Conservation (phyloP, 768 basidiomycete species). For the Termitomyces sp. region DNA sequence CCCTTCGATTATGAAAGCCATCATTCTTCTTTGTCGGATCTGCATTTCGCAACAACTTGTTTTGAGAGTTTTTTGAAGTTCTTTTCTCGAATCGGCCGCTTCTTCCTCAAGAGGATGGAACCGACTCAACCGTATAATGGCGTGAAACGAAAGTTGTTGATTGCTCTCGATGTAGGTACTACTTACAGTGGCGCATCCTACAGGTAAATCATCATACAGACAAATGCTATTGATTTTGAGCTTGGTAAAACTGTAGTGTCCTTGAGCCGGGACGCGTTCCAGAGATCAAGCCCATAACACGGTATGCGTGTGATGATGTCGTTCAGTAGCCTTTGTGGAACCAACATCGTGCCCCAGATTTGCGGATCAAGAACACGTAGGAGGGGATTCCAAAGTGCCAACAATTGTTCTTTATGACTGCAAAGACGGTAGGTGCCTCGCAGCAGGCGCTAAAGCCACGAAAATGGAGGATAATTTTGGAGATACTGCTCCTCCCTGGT, state of each 20-base stretch:
- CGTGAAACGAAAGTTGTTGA: slow-evolving; percentile 29
- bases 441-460: slow-evolving; percentile 39
- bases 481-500: slow-evolving; percentile 38
- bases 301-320: not conserved
- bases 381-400: slow-evolving; percentile 39
- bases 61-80: not conserved
- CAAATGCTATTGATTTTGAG: not conserved
- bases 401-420: slow-evolving; percentile 40
- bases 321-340: not conserved
- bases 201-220: slow-evolving; percentile 10
- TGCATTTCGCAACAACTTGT: not conserved
- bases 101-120: not conserved
- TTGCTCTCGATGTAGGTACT: slow-evolving; percentile 22
- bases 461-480: slow-evolving; percentile 24
- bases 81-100: not conserved
- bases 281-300: not conserved
- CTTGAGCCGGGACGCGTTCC: slow-evolving; percentile 27
- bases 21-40: slow-evolving; percentile 15
- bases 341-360: slow-evolving; percentile 24
- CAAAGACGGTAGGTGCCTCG: slow-evolving; percentile 25
- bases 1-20: not conserved
- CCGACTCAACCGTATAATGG: slow-evolving; percentile 28
- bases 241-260: slow-evolving; percentile 14
- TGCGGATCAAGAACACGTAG: slow-evolving; percentile 37
- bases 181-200: slow-evolving; percentile 45